Conservation (phyloP, 495 filamentous ascomycete species). For the Podospora bellae-mahoneyi region DNA sequence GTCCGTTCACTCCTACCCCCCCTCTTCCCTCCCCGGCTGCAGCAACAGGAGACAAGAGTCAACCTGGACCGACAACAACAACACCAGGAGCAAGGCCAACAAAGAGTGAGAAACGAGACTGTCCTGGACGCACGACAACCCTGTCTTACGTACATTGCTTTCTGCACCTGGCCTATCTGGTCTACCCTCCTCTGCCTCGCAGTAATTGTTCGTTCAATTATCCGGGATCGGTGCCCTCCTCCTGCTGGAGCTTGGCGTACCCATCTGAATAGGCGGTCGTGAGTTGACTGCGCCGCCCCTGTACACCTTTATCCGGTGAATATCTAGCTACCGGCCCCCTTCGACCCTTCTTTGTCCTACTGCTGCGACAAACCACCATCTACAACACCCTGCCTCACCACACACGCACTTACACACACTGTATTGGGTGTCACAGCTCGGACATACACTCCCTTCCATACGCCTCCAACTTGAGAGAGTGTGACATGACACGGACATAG, state of each 20-base stretch:
- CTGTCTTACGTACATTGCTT: constrained; percentile 15
- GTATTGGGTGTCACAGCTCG: constrained; percentile 1
- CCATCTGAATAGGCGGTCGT: constrained; percentile 23
- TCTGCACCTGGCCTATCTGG: constrained; percentile 10
- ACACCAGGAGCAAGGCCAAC: background rate
- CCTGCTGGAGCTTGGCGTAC: constrained; percentile 28
- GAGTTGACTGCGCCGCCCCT: constrained; percentile 35
- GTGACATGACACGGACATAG: constrained; percentile 23
- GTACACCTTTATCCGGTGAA: constrained; percentile 36
- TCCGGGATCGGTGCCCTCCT: constrained; percentile 33
- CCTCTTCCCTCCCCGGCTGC: constrained; percentile 7
- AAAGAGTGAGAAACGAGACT: constrained; percentile 15
- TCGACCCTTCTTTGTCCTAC: constrained; percentile 22
- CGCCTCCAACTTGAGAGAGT: constrained; percentile 15
- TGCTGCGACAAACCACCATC: constrained; percentile 9
- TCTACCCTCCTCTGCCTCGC: constrained; percentile 24
- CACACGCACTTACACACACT: background rate
- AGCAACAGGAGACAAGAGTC: background rate
- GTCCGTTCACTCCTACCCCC: constrained; percentile 8
- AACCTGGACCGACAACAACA: background rate
- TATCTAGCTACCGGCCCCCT: constrained; percentile 31
- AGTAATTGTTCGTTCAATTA: constrained; percentile 35
- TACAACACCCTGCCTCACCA: constrained; percentile 3
- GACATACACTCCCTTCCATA: constrained; percentile 11
- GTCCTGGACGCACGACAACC: constrained; percentile 17